A percentile compares a stretch with the other conserved stretches of the same genome.
These are phyloP conservation scores for Zasmidium cellare DNA, from an alignment of 2,329 filamentous ascomycete genomes.

Conservation along the genomic window DNA sequence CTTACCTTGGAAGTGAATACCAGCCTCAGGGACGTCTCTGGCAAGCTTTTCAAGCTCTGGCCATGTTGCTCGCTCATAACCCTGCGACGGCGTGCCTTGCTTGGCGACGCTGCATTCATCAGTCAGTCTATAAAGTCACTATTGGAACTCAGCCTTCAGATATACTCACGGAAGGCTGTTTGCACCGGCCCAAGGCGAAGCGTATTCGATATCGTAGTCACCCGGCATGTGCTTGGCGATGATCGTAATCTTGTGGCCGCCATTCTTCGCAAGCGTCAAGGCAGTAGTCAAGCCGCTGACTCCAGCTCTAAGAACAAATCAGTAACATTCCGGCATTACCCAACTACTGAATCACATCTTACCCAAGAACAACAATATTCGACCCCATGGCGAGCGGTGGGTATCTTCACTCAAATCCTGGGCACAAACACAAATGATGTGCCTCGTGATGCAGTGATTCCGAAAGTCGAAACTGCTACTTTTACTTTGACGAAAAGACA, in stretches of 20 bases:
- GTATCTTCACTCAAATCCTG: too few relatives aligned
- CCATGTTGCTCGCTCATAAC: conserved; percentile 48
- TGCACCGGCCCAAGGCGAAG: conserved; percentile 85
- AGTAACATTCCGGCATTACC: conserved; percentile 2
- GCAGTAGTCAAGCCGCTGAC: conserved; percentile 68
- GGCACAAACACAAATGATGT: too few relatives aligned
- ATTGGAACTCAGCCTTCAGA: not conserved
- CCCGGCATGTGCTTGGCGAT: conserved; percentile 89
- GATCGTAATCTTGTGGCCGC: conserved; percentile 63
- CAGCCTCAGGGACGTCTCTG: conserved; percentile 70
- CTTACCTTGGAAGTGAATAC: conserved; percentile 70
- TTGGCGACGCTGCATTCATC: conserved; percentile 35
- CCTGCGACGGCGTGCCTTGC: conserved; percentile 39
- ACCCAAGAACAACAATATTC: conserved; percentile 52
- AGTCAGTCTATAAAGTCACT: not conserved
- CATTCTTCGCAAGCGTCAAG: conserved; percentile 59
- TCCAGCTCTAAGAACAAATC: conserved; percentile 48
- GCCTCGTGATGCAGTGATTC: too few relatives aligned
- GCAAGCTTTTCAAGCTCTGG: conserved; percentile 45
- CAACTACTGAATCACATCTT: conserved; percentile 21
- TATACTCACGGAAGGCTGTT: conserved; percentile 63
- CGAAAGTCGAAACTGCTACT: too few relatives aligned
- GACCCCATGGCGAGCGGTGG: conserved; percentile 18
- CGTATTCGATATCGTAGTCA: conserved; percentile 88
- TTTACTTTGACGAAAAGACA: too few relatives aligned